Evolutionary conservation across 805 yeast genomes (phyloP).

Genomic region (Metschnikowia similis): DNA sequence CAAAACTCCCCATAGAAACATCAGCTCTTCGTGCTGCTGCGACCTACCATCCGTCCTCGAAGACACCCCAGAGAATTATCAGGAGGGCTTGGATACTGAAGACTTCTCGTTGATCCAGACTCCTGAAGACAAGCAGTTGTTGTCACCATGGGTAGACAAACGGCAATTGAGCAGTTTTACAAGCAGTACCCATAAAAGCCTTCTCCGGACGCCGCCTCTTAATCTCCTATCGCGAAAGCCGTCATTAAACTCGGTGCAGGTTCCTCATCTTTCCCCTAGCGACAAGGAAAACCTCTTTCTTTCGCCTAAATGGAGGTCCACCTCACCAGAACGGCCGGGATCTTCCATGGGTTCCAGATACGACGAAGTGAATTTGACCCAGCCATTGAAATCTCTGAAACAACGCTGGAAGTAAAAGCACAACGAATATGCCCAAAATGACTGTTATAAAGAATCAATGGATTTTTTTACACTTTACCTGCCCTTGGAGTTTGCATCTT

Average conservation of each 20-base stretch:
- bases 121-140: slow-evolving; percentile 1
- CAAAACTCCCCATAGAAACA: slow-evolving; percentile 3
- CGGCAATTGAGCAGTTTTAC: slow-evolving; percentile 1
- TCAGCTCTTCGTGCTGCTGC: slow-evolving; percentile 5
- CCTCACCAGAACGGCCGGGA: slow-evolving; percentile 34
- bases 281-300: slow-evolving; percentile 5
- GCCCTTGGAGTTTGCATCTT: not conserved
- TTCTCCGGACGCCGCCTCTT: slow-evolving; percentile 1
- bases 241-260: slow-evolving; percentile 12
- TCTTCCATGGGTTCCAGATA: slow-evolving; percentile 33
- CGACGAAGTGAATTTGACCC: slow-evolving; percentile 29
- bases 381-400: slow-evolving; percentile 12
- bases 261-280: slow-evolving; percentile 19
- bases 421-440: not conserved
- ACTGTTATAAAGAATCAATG: not conserved
- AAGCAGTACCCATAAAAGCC: not conserved
- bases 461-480: not conserved
- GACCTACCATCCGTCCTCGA: slow-evolving; percentile 3
- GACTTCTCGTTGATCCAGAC: slow-evolving; percentile 4
- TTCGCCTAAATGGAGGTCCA: slow-evolving; percentile 15
- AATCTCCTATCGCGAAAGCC: slow-evolving; percentile 7
- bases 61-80: slow-evolving; percentile 1
- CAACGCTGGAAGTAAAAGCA: slow-evolving; percentile 12
- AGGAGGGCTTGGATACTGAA: not conserved
- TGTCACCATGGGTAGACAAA: slow-evolving; percentile 1